A percentile compares a stretch with the other conserved stretches of the same genome.
phyloP scores from a whole-genome alignment of 352 stramenopile species.

The Salisapilia sapeloensis region DNA sequence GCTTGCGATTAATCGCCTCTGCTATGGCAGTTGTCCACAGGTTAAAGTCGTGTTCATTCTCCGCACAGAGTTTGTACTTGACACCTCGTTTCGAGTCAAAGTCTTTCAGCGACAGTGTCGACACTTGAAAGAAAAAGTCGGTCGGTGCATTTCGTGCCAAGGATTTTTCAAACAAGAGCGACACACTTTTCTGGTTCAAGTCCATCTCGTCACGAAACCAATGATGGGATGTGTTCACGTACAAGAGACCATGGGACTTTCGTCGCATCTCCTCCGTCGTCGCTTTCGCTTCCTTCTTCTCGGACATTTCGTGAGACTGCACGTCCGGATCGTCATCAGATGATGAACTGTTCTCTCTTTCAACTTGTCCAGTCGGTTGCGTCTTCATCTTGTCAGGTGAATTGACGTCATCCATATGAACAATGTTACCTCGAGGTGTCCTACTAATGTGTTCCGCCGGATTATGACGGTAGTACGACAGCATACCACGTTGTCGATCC shows the following conservation, averaged over 20 bases:
- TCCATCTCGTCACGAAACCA: slow-evolving; percentile 70
- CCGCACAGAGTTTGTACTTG: slow-evolving; percentile 72
- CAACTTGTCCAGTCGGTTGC: slow-evolving; percentile 1
- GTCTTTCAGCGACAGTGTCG: slow-evolving; percentile 48
- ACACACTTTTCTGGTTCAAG: slow-evolving; percentile 56
- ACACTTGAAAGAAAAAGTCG: slow-evolving; percentile 75
- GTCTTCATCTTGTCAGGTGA: slow-evolving; percentile 6
- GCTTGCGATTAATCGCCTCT: slow-evolving; percentile 60
- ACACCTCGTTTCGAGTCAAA: slow-evolving; percentile 69
- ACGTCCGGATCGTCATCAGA: background rate
- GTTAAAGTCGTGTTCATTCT: slow-evolving; percentile 62
- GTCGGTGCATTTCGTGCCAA: slow-evolving; percentile 58
- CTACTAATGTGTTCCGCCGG: slow-evolving; percentile 45
- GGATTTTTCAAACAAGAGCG: slow-evolving; percentile 67
- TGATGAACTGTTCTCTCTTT: slow-evolving; percentile 1
- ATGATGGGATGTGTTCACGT: slow-evolving; percentile 57
- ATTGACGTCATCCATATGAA: slow-evolving; percentile 41
- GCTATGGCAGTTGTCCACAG: slow-evolving; percentile 64
- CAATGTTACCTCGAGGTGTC: slow-evolving; percentile 46
- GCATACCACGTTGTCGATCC: slow-evolving; percentile 42
- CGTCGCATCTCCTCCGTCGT: background rate
- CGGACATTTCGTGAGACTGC: background rate
- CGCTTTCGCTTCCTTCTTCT: too few species aligned
- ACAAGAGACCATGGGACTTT: slow-evolving; percentile 33
- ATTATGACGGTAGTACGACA: slow-evolving; percentile 75